Evolutionary conservation across 352 stramenopile species (phyloP).

Genomic region (Phytophthora tentaculata): DNA sequence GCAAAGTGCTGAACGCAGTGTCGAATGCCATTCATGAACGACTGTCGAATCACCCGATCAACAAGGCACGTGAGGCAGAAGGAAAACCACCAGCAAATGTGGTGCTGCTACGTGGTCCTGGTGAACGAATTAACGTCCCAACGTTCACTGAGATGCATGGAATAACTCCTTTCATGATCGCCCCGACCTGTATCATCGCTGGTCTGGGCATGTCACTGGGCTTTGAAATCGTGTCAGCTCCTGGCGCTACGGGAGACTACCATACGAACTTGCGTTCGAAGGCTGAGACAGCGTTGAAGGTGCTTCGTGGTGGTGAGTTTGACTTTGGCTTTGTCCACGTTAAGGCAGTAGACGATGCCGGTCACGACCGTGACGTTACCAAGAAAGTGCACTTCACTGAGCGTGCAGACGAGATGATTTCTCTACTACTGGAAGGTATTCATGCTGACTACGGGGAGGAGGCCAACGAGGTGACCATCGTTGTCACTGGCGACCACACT

Average conservation of each 20-base stretch:
- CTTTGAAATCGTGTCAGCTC: slow-evolving; percentile 75
- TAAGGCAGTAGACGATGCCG: slow-evolving; percentile 88
- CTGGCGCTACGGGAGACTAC: slow-evolving; percentile 84
- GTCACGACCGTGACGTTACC: slow-evolving; percentile 82
- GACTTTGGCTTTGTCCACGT: slow-evolving; percentile 89
- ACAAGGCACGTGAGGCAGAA: slow-evolving; percentile 56
- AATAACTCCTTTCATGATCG: slow-evolving; percentile 88
- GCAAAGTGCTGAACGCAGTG: slow-evolving; percentile 79
- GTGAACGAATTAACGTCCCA: slow-evolving; percentile 87
- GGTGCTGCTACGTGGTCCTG: slow-evolving; percentile 82
- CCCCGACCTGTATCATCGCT: slow-evolving; percentile 89
- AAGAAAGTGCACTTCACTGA: slow-evolving; percentile 90
- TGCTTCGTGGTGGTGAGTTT: slow-evolving; percentile 45
- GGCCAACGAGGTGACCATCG: slow-evolving; percentile 70
- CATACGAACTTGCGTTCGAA: slow-evolving; percentile 86
- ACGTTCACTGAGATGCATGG: slow-evolving; percentile 84
- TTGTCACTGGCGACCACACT: slow-evolving; percentile 90
- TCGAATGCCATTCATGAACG: slow-evolving; percentile 70
- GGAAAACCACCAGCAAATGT: slow-evolving; percentile 82
- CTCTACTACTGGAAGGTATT: slow-evolving; percentile 56
- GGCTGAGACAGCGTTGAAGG: slow-evolving; percentile 70
- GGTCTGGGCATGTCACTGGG: slow-evolving; percentile 86
- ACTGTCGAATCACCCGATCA: slow-evolving; percentile 80
- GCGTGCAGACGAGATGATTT: slow-evolving; percentile 86
- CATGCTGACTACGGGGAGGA: slow-evolving; percentile 42